A percentile compares a stretch with the other conserved stretches of the same genome.
Evolutionary conservation across 495 filamentous ascomycete genomes (phyloP).

Genomic region (Monascus purpureus): DNA sequence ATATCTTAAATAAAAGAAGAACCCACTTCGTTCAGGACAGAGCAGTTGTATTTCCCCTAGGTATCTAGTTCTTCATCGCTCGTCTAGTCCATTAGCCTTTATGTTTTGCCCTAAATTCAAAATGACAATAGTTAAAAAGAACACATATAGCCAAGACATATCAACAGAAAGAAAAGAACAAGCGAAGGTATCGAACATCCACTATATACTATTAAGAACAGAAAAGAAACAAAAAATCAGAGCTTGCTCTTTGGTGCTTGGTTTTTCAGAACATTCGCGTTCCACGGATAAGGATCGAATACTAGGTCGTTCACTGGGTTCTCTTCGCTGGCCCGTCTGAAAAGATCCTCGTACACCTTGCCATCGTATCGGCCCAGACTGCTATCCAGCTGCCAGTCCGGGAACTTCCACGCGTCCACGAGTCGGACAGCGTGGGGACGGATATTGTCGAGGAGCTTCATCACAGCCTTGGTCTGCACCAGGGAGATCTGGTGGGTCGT

Average conservation of each 20-base stretch:
- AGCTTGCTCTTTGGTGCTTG: conserved; percentile 25
- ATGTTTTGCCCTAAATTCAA: no score
- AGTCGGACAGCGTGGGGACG: conserved; percentile 51
- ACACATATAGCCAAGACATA: no score
- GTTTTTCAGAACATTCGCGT: conserved; percentile 43
- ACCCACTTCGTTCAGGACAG: no score
- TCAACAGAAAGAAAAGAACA: no score
- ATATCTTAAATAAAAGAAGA: no score
- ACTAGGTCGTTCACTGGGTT: conserved; percentile 54
- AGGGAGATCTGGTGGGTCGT: conserved; percentile 52
- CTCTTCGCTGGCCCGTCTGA: conserved; percentile 47
- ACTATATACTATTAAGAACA: no score
- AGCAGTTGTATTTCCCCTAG: no score
- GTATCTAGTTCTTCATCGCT: no score
- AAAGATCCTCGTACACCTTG: conserved; percentile 56
- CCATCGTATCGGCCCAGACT: conserved; percentile 51
- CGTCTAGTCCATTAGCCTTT: no score
- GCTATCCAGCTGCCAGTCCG: conserved; percentile 56
- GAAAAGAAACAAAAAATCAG: conserved; percentile 7
- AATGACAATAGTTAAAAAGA: no score
- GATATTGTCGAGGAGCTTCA: conserved; percentile 51
- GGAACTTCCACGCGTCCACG: conserved; percentile 54
- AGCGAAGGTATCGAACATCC: no score
- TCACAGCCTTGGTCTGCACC: conserved; percentile 43
- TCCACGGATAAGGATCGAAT: conserved; percentile 55